A percentile compares a stretch with the other conserved stretches of the same genome.
Conservation (phyloP, 345 rosid genomes). For the Sonneratia alba region DNA sequence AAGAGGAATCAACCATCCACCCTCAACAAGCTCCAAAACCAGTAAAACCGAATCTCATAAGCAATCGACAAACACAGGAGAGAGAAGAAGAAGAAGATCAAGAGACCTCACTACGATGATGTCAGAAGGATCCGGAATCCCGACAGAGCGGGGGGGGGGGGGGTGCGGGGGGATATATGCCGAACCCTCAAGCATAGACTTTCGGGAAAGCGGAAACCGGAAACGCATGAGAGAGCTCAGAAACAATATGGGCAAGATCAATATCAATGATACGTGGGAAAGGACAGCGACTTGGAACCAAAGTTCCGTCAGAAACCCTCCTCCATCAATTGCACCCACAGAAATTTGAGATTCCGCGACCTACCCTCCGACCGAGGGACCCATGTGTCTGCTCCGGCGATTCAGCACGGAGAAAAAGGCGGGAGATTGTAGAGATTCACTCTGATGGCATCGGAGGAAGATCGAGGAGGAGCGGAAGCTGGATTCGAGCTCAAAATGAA, state of each 20-base stretch:
- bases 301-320: neutral
- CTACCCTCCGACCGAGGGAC: constrained; percentile 3
- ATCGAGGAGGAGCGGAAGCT: constrained; percentile 2
- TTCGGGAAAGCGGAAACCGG: neutral
- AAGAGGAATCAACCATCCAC: neutral
- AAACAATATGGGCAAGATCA: neutral
- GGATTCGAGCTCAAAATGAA: constrained; percentile 4
- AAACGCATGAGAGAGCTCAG: neutral
- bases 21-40: neutral
- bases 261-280: neutral
- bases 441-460: neutral
- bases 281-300: neutral
- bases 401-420: neutral
- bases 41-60: neutral
- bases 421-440: neutral
- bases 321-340: neutral
- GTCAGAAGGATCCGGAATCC: neutral
- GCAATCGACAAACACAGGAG: neutral
- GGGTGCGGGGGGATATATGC: neutral
- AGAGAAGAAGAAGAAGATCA: neutral
- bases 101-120: neutral
- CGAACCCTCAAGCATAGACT: neutral
- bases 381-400: constrained; percentile 2
- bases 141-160: neutral
- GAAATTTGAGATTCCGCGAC: constrained; percentile 1